Evolutionary conservation across 179 eudicot genomes (phyloP).

Genomic region (Nepenthes alata): DNA sequence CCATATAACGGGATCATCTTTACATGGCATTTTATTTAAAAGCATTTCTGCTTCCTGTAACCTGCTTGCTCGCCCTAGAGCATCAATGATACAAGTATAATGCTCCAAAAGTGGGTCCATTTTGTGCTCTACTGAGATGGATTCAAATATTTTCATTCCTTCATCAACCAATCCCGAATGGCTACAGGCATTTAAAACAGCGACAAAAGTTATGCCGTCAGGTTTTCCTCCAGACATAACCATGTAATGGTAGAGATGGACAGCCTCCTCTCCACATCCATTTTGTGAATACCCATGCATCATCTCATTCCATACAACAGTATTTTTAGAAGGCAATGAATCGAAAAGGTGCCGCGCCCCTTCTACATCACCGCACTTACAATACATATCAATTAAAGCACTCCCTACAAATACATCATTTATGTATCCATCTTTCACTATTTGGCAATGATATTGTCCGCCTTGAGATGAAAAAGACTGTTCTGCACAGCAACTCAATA

Average conservation of each 20-base stretch:
- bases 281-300: conserved; percentile 74
- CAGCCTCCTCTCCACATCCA: conserved; percentile 49
- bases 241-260: conserved; percentile 40
- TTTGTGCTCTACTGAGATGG: conserved; percentile 35
- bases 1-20: conserved; percentile 63
- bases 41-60: conserved; percentile 47
- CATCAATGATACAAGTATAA: conserved; percentile 69
- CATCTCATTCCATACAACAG: conserved; percentile 67
- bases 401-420: conserved; percentile 55
- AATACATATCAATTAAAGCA: conserved; percentile 49
- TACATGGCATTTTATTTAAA: conserved; percentile 39
- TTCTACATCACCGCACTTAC: conserved; percentile 53
- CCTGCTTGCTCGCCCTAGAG: conserved; percentile 66
- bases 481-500: conserved; percentile 50
- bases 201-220: conserved; percentile 50
- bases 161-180: conserved; percentile 58
- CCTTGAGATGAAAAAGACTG: conserved; percentile 45
- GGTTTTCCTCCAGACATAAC: conserved; percentile 32
- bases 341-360: conserved; percentile 37
- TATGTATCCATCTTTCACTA: conserved; percentile 36
- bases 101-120: conserved; percentile 46
- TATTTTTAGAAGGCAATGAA: conserved; percentile 32
- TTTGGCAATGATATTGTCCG: conserved; percentile 44
- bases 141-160: conserved; percentile 41
- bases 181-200: conserved; percentile 66